Evolutionary conservation across 805 yeast species (phyloP), one percentile per base, ranked within the genome.

Genomic region (Peterozyma toletana): DNA sequence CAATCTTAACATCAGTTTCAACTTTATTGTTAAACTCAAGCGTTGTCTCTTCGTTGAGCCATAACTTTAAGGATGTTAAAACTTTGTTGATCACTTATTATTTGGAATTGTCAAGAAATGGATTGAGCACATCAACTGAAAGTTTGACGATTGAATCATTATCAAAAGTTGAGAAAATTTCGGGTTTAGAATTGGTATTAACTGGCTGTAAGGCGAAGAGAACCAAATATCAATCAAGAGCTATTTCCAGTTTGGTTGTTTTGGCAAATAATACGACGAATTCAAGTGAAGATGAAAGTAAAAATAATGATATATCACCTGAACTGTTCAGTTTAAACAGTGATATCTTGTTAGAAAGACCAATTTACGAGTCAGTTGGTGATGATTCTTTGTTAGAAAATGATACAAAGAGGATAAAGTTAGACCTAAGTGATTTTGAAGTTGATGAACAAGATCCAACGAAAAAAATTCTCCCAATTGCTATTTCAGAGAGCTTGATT

Each of bases 181-280:
- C 89, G 0, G 73, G 77, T 1, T 70, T 88, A 39, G 66, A 75
- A 40, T 75, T 82, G 50, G 75, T 82, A 0, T 64, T 91, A 38
- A 85, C 97, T 1, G 98, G 98, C 51, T 86, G 93, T 44, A 80
- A 80, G 52, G 96, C 96, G 9, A 83, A 80, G 57, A 72, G 93
- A 56, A 91, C 98, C 3, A 86, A 86, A 59, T 86, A 68, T 59
- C 98, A 91, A 63, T 71, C 72, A 39, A 71, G 68, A 31, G 77
- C 81, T n/a, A 75, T 83, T 21, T 75, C 96, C 0, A 78, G 87
- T 35, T 72, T 91, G 47, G 74, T 90, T 13, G 76, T 88, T 21
- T 63, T 91, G 16, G 98, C 98, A 1, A 73, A 77, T 44, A 69
- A 77, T 40, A 56, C 63, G 17, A 57, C 55, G 1, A 44, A 60